phyloP scores from a whole-genome alignment of 148 eudicot species.

The Fagopyrum homotropicum region DNA sequence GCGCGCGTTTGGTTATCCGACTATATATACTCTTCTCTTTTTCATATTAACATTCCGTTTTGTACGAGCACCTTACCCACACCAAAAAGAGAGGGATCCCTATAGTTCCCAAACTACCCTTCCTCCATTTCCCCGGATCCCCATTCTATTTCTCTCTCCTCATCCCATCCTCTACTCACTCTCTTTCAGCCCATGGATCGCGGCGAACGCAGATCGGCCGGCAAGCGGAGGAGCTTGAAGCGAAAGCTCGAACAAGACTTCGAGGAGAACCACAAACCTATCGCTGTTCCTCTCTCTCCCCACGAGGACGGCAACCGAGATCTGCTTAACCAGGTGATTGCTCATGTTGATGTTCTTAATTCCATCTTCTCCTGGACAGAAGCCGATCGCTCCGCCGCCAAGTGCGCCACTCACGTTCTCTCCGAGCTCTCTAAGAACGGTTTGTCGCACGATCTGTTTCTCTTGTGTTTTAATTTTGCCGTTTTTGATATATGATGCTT shows the following conservation, averaged over 20 bases:
- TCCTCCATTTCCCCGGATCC: background rate
- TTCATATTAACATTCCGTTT: background rate
- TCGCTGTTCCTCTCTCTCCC: conserved; percentile 17
- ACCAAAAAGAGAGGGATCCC: background rate
- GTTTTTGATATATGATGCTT: background rate
- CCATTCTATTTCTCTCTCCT: conserved; percentile 11
- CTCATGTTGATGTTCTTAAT: conserved; percentile 43
- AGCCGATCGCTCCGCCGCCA: conserved; percentile 48
- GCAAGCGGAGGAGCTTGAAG: conserved; percentile 59
- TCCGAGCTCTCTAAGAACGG: conserved; percentile 79
- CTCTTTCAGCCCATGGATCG: conserved; percentile 37
- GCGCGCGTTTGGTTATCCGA: background rate
- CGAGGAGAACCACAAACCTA: conserved; percentile 25
- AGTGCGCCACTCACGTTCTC: conserved; percentile 45
- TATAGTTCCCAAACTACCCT: conserved; percentile 30
- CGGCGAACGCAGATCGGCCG: conserved; percentile 41
- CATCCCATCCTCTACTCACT: conserved; percentile 3
- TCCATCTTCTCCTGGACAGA: conserved; percentile 33
- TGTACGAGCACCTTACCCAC: background rate
- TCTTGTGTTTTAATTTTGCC: background rate
- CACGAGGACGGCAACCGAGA: conserved; percentile 33
- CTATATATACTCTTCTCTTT: background rate
- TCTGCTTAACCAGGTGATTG: conserved; percentile 37
- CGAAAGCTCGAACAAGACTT: conserved; percentile 67
- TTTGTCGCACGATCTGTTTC: conserved; percentile 9